Evolutionary conservation across 2,329 filamentous ascomycete species (phyloP), one percentile per base, ranked within the genome.

Genomic region (Metarhizium brunneum): DNA sequence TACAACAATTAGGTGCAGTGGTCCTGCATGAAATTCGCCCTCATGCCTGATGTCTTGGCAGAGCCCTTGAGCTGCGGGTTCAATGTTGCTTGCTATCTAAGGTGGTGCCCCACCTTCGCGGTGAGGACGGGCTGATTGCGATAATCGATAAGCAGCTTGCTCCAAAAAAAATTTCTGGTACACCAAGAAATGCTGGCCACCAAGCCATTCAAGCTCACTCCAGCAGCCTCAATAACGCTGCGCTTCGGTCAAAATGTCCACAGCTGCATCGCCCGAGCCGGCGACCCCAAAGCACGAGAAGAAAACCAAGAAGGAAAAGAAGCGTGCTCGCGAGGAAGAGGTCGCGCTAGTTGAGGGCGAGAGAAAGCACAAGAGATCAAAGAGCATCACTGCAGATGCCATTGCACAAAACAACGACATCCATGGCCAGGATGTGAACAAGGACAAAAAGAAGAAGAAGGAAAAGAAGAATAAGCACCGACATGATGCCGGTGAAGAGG

Each of bases 311-410:
- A 73, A 71, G 57, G 67, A 65, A 49, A 76, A 76, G 67, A 78
- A 78, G 68, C 72, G 75, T 47, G 64, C 68, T 6, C 66, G 75
- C 47, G 75, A 77, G 51, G 74, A 77, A 30, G 74, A 77, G 43
- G 18, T 32, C 5, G 63, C 61, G 20, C 56, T 60, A 7, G 69
- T 67, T 45, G 69, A 71, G 50, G 64, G 66, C 40, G 75, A 78
- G 57, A 73, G 73, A 63, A 77, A 75, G 65, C 70, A 76, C 62
- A 79, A 80, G 61, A 77, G 76, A 57, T 75, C 76, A 5, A 79
- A 77, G 66, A 76, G 69, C 71, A 72, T 72, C 65, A 72, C 64
- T 51, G 65, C 58, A 49, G 65, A 67, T 40, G 65, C 56, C 6
- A 36, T 30, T 29, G 52, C 53, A n/a, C 53, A 59, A 52, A 56